A percentile compares a stretch with the other conserved stretches of the same genome.
Evolutionary conservation across 2,329 filamentous ascomycete genomes (phyloP).

Genomic region (Aureobasidium pullulans): DNA sequence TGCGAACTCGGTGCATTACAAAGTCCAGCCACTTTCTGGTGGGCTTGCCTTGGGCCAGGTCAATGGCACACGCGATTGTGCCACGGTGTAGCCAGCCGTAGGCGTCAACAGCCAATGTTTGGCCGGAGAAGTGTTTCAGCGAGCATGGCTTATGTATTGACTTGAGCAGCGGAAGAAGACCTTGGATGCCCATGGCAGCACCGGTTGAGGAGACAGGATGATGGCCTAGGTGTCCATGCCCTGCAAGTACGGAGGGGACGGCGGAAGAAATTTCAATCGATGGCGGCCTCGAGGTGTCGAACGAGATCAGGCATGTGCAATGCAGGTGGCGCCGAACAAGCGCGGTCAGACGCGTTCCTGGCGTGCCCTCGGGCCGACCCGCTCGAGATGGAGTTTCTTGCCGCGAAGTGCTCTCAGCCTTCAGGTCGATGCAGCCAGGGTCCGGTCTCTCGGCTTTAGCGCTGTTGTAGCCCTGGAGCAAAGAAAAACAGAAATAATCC

Average conservation of each 20-base stretch:
- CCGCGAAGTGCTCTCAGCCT: too few relatives aligned
- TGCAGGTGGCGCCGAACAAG: constrained; percentile 1
- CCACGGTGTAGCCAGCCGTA: constrained; percentile 98
- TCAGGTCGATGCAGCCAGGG: background rate
- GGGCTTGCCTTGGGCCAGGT: constrained; percentile 80
- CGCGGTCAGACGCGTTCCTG: background rate
- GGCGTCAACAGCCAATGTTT: constrained; percentile 89
- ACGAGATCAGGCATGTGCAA: background rate
- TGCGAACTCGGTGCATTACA: constrained; percentile 80
- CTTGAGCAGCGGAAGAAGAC: constrained; percentile 51
- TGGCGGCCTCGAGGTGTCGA: too few relatives aligned
- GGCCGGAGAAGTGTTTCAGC: constrained; percentile 77
- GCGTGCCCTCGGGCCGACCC: constrained; percentile 1
- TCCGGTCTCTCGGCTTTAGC: background rate
- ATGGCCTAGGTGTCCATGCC: background rate
- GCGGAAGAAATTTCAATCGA: background rate
- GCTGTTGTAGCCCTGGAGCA: background rate
- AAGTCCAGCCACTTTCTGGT: constrained; percentile 88
- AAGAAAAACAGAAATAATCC: background rate
- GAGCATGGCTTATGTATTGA: constrained; percentile 88
- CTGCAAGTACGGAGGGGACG: background rate
- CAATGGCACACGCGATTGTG: constrained; percentile 80
- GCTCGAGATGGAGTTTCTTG: too few relatives aligned
- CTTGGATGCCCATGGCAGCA: background rate
- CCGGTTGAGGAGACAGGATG: background rate